Evolutionary conservation across 202 grass and related monocot species (phyloP).

Genomic region (Elaeis oleifera): DNA sequence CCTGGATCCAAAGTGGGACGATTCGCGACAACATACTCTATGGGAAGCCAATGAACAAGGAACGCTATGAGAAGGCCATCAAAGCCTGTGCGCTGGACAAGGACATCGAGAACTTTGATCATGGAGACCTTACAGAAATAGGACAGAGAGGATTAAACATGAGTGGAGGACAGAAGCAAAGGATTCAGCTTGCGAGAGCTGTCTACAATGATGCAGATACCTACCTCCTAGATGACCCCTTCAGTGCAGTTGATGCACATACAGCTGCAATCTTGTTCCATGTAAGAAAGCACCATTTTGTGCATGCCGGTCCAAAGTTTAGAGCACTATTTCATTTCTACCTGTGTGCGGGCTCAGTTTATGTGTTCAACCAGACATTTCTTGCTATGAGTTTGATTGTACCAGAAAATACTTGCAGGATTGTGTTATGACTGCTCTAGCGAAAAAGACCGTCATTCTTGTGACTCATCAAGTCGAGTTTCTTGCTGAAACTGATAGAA

Average conservation of each 20-base stretch:
- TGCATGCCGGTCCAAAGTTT: neutral
- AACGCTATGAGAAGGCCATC: constrained; percentile 54
- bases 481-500: constrained; percentile 50
- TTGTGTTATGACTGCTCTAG: constrained; percentile 85
- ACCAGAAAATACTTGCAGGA: constrained; percentile 36
- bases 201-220: constrained; percentile 80
- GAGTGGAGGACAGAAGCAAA: constrained; percentile 96
- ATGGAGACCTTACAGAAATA: constrained; percentile 82
- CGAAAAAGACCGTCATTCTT: constrained; percentile 75
- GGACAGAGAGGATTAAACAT: constrained; percentile 92
- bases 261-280: constrained; percentile 80
- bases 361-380: no score
- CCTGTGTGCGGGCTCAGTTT: no score
- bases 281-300: constrained; percentile 34
- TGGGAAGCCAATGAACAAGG: constrained; percentile 56
- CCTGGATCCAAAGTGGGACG: constrained; percentile 91
- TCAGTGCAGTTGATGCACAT: constrained; percentile 86
- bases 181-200: constrained; percentile 89
- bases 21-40: constrained; percentile 88
- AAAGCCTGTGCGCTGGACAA: constrained; percentile 75
- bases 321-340: no score
- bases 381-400: neutral
- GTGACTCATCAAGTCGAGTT: constrained; percentile 96
- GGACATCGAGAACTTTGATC: constrained; percentile 70
- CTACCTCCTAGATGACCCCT: constrained; percentile 86